phyloP scores from a whole-genome alignment of 225 moss, liverwort and hornwort genomes.

The Bryum argenteum region DNA sequence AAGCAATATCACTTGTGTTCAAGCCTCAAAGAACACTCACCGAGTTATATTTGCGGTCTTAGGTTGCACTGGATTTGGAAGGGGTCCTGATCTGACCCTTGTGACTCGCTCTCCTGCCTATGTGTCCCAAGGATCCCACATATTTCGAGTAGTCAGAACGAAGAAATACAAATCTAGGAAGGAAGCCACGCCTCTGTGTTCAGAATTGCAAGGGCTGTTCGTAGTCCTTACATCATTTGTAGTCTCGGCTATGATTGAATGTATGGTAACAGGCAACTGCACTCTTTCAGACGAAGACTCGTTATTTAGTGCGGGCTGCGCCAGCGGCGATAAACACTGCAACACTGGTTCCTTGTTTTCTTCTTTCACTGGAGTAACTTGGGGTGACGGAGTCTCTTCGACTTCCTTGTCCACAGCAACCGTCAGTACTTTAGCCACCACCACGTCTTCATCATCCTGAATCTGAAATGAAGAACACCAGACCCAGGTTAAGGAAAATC shows the following conservation, averaged over 20 bases:
- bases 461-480: slow-evolving; percentile 38
- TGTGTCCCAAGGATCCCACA: slow-evolving; percentile 24
- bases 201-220: slow-evolving; percentile 3
- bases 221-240: slow-evolving; percentile 57
- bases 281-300: slow-evolving; percentile 51
- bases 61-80: slow-evolving; percentile 57
- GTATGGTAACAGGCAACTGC: slow-evolving; percentile 52
- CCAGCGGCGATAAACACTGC: slow-evolving; percentile 40
- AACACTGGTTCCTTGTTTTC: slow-evolving; percentile 41
- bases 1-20: slow-evolving; percentile 5
- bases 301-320: slow-evolving; percentile 45
- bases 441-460: slow-evolving; percentile 64
- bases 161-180: not conserved
- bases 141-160: slow-evolving; percentile 19
- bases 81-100: slow-evolving; percentile 68
- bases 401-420: slow-evolving; percentile 50
- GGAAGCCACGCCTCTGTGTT: not conserved
- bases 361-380: slow-evolving; percentile 46
- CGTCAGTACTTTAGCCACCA: slow-evolving; percentile 40
- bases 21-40: slow-evolving; percentile 34
- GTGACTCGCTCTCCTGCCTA: slow-evolving; percentile 68
- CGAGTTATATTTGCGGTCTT: slow-evolving; percentile 60
- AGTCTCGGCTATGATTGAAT: slow-evolving; percentile 58
- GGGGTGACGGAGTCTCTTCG: slow-evolving; percentile 42
- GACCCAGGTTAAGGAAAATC: slow-evolving; percentile 12